Base-by-base conservation (phyloP, 116 monocot genomes). In the Papilionanthe hybrid region DNA sequence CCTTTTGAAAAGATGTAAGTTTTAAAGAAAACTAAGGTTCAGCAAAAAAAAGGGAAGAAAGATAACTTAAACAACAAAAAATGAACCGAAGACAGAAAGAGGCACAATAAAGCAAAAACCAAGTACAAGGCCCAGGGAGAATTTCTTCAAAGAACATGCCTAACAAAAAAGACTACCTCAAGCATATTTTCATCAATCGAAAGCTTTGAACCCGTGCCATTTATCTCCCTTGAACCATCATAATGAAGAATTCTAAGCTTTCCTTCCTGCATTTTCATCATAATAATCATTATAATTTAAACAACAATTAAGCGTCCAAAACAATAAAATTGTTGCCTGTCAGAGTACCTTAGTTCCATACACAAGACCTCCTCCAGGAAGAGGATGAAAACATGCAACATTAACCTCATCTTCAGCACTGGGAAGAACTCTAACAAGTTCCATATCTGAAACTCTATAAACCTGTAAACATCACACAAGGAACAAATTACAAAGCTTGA, bases 381-480 rank as follows among this genome's bases (percentile, higher is more conserved):
- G 76, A 78, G 98, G 98, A 93, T 98, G 98, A 87, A 98, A 98
- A 78, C 98, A 98, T 76, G 98, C 98, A 79, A 98, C 98, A 87
- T 98, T 98, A 50, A 98, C 98, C 82, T 98, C 98, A 91, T 98
- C 98, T 87, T 93, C 94, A 11, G 93, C 90, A 82, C 98, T 98
- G 18, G 98, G 98, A 67, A 98, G 86, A 83, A 98, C 95, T 86
- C 92, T 91, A 76, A 94, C 95, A 82, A 94, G 98, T 79, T 94
- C 98, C 98, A 98, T 98, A 80, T 98, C 95, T 69, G 94, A 98
- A 85, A 94, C 95, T 90, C 95, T 93, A 81, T 94, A 98, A 43
- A 98, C 90, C 98, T 98, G 85, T 15, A 81, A 47, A 7, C 69
- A 29, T 9, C 30, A 18, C 69, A 69, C 60, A 22, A 9, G 12